Evolutionary conservation across 371 early-diverging fungal species (phyloP).

Genomic region (Blakeslea trispora): DNA sequence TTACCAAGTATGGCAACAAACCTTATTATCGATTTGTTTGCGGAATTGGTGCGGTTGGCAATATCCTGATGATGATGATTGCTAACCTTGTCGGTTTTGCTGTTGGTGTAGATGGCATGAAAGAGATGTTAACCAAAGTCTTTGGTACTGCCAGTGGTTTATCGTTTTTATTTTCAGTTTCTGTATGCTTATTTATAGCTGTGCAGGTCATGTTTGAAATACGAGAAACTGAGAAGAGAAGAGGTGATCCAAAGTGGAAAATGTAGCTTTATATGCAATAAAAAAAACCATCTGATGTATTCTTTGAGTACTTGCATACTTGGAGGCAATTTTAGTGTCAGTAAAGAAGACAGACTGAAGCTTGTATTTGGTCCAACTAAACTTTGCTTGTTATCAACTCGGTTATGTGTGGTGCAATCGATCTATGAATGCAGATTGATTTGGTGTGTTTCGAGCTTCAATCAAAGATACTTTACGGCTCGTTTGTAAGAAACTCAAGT

Average conservation of each 20-base stretch:
- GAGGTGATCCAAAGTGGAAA: slow-evolving; percentile 47
- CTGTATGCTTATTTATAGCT: slow-evolving; percentile 63
- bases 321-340: no score
- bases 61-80: slow-evolving; percentile 91
- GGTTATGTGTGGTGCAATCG: no score
- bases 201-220: slow-evolving; percentile 88
- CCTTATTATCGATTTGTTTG: slow-evolving; percentile 80
- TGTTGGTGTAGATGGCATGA: slow-evolving; percentile 84
- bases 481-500: no score
- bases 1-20: slow-evolving; percentile 63
- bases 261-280: slow-evolving; percentile 32
- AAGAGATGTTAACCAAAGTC: slow-evolving; percentile 57
- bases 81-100: slow-evolving; percentile 96
- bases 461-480: no score
- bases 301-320: neutral
- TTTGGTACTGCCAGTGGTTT: slow-evolving; percentile 50
- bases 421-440: no score
- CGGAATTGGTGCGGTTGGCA: slow-evolving; percentile 81
- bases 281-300: no score
- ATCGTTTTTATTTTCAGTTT: slow-evolving; percentile 51
- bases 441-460: no score
- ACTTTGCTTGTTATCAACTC: no score
- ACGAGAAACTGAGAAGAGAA: slow-evolving; percentile 68
- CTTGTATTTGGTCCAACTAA: no score
- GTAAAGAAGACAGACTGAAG: no score